Conservation (phyloP, 2,329 filamentous ascomycete species). For the Aspergillus versicolor region DNA sequence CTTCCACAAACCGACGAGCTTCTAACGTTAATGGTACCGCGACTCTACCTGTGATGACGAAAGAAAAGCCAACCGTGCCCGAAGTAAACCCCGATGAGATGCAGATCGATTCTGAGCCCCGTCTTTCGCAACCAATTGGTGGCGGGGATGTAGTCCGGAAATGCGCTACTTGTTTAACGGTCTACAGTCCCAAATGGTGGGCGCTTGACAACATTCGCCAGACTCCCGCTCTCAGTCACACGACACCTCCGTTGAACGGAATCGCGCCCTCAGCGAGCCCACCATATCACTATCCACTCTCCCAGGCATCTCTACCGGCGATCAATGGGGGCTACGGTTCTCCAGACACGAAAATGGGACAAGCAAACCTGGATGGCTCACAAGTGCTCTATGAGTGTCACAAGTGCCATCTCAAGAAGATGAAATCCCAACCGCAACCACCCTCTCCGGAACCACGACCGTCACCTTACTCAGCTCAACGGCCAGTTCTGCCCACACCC, state of each 20-base stretch:
- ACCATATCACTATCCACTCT: constrained; percentile 27
- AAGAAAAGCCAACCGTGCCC: constrained; percentile 24
- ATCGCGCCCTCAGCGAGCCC: constrained; percentile 25
- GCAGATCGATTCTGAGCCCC: constrained; percentile 31
- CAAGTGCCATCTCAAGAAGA: constrained; percentile 62
- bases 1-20: constrained; percentile 51
- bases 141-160: constrained; percentile 26
- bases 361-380: constrained; percentile 11
- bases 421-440: constrained; percentile 28
- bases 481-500: constrained; percentile 34
- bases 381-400: constrained; percentile 67
- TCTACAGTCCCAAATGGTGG: constrained; percentile 60
- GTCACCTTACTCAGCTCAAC: constrained; percentile 34
- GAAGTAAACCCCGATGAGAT: constrained; percentile 30
- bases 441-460: constrained; percentile 35
- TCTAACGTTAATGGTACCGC: constrained; percentile 52
- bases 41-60: constrained; percentile 19
- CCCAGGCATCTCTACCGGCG: constrained; percentile 25
- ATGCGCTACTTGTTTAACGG: constrained; percentile 42
- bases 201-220: constrained; percentile 54
- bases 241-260: constrained; percentile 34
- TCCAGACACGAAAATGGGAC: constrained; percentile 19
- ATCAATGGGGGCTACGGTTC: constrained; percentile 29
- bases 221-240: constrained; percentile 51
- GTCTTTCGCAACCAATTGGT: constrained; percentile 19